Conservation (phyloP, 768 basidiomycete genomes). For the Leccinum sublutescens region DNA sequence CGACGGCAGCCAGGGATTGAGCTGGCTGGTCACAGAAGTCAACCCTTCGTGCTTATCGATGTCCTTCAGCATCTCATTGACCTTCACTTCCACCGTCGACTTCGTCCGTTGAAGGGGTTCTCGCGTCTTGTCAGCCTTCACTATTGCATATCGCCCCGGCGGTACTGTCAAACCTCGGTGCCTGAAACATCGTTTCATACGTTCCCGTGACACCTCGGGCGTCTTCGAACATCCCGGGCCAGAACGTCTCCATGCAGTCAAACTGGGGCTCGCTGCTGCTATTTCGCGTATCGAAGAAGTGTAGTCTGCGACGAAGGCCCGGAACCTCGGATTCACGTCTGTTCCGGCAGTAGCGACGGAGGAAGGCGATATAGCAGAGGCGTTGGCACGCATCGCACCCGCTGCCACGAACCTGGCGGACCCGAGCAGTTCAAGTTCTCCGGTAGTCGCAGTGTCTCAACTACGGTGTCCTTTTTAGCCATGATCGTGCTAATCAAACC, state of each 20-base stretch:
- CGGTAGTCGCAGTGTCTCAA: not conserved
- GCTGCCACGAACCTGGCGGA: not conserved
- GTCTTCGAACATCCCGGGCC: slow-evolving; percentile 95
- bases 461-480: too few species aligned
- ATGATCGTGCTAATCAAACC: too few species aligned
- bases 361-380: slow-evolving; percentile 47
- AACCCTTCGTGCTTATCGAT: slow-evolving; percentile 33
- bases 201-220: slow-evolving; percentile 66
- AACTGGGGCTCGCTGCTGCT: slow-evolving; percentile 77
- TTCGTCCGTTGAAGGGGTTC: slow-evolving; percentile 48
- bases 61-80: slow-evolving; percentile 47
- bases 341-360: slow-evolving; percentile 29
- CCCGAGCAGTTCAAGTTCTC: slow-evolving; percentile 8
- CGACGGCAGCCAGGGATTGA: slow-evolving; percentile 59
- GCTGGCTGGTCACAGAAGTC: slow-evolving; percentile 54
- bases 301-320: not conserved
- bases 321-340: not conserved
- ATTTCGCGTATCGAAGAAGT: slow-evolving; percentile 64
- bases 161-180: slow-evolving; percentile 52
- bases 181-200: slow-evolving; percentile 70
- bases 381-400: slow-evolving; percentile 41
- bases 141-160: slow-evolving; percentile 57
- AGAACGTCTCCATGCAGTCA: slow-evolving; percentile 82
- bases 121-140: slow-evolving; percentile 63
- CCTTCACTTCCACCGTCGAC: slow-evolving; percentile 45